phyloP scores from a whole-genome alignment of 257 asterid species.

The Petunia axillaris region DNA sequence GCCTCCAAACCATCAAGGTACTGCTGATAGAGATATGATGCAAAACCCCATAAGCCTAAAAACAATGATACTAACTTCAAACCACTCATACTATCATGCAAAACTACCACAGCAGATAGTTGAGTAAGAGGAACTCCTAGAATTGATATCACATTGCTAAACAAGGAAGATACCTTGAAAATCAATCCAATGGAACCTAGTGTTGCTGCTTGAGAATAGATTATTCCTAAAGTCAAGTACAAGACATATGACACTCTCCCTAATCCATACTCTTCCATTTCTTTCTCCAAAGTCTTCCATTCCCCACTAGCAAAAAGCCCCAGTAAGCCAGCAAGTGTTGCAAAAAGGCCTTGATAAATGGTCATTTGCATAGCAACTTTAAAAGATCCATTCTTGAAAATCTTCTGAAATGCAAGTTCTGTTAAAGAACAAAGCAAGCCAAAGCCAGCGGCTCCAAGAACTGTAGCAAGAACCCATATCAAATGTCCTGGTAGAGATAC shows the following conservation, averaged over 20 bases:
- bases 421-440: conserved; percentile 41
- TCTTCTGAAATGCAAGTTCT: conserved; percentile 33
- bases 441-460: no score
- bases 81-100: conserved; percentile 44
- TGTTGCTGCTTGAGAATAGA: conserved; percentile 41
- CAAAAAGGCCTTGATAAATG: conserved; percentile 38
- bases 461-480: conserved; percentile 26
- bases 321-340: conserved; percentile 21
- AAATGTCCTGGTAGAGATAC: conserved; percentile 11
- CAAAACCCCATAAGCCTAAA: conserved; percentile 45
- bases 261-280: conserved; percentile 37
- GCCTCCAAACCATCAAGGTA: conserved; percentile 28
- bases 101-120: conserved; percentile 38
- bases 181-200: conserved; percentile 44
- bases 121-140: conserved; percentile 45
- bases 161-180: conserved; percentile 46
- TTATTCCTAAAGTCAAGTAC: conserved; percentile 30
- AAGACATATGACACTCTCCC: conserved; percentile 34
- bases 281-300: conserved; percentile 32
- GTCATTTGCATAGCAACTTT: conserved; percentile 32
- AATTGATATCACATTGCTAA: conserved; percentile 42
- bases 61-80: conserved; percentile 39
- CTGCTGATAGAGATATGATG: conserved; percentile 42
- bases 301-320: conserved; percentile 37
- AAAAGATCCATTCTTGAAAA: conserved; percentile 34